phyloP scores from a whole-genome alignment of 768 basidiomycete genomes.

The Rhodocollybia butyracea region DNA sequence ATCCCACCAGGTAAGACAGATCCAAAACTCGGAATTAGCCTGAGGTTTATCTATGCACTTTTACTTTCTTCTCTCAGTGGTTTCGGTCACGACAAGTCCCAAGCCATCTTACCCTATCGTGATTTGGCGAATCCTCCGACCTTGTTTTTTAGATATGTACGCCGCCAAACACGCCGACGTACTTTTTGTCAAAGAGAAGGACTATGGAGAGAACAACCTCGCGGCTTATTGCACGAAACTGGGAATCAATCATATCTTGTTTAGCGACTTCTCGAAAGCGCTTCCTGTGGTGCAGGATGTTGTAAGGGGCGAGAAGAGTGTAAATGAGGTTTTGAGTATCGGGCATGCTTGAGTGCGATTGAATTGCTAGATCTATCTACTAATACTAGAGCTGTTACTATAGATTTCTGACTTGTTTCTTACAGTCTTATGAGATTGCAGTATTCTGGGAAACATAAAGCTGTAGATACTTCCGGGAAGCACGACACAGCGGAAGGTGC shows the following conservation, averaged over 20 bases:
- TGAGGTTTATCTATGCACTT: background rate
- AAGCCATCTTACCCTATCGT: slow-evolving; percentile 88
- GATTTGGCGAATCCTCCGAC: slow-evolving; percentile 65
- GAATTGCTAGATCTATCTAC: no score
- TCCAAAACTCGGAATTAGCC: no score
- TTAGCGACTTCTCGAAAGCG: slow-evolving; percentile 67
- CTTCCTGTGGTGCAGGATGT: slow-evolving; percentile 60
- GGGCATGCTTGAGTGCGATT: slow-evolving; percentile 7
- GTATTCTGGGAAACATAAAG: no score
- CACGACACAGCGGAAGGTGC: no score
- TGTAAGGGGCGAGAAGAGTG: slow-evolving; percentile 67
- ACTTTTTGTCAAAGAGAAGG: slow-evolving; percentile 88
- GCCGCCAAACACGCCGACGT: slow-evolving; percentile 91
- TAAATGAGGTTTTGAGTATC: slow-evolving; percentile 40
- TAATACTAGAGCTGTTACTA: no score
- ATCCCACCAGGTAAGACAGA: slow-evolving; percentile 80
- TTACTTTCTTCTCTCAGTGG: slow-evolving; percentile 43
- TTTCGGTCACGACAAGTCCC: slow-evolving; percentile 95
- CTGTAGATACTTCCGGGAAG: no score
- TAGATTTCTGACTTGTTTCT: no score
- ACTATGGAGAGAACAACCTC: slow-evolving; percentile 81
- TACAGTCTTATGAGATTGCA: no score
- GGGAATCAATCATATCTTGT: slow-evolving; percentile 76
- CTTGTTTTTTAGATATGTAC: slow-evolving; percentile 93
- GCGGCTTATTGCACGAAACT: slow-evolving; percentile 77